phyloP scores from a whole-genome alignment of 768 basidiomycete species.

The Calocera cornea region DNA sequence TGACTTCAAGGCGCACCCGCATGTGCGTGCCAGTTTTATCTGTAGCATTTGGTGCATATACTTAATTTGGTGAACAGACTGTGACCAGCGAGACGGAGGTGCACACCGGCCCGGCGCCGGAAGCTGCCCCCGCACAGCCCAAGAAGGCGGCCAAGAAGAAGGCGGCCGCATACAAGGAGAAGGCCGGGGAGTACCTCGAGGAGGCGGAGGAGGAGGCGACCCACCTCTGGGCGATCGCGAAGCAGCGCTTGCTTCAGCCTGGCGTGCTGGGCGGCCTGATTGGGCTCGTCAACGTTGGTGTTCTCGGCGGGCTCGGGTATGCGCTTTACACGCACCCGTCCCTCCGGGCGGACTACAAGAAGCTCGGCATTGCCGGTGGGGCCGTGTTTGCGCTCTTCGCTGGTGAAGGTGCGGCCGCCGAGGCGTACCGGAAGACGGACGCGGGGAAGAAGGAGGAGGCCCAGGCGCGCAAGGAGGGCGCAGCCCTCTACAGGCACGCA shows the following conservation, averaged over 20 bases:
- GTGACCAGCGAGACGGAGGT: constrained; percentile 15
- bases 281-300: constrained; percentile 58
- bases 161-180: constrained; percentile 19
- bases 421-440: constrained; percentile 45
- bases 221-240: constrained; percentile 39
- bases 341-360: constrained; percentile 42
- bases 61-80: background rate
- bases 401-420: constrained; percentile 48
- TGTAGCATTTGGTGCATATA: background rate
- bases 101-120: background rate
- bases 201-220: constrained; percentile 39
- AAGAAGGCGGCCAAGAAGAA: constrained; percentile 10
- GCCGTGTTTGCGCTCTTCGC: constrained; percentile 44
- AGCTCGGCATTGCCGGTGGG: constrained; percentile 40
- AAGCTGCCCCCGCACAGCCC: constrained; percentile 14
- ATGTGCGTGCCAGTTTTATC: constrained; percentile 22
- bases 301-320: constrained; percentile 48
- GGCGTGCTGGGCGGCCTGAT: constrained; percentile 59
- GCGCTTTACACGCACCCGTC: constrained; percentile 48
- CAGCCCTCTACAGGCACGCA: constrained; percentile 38
- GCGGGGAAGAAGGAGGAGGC: constrained; percentile 44
- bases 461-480: constrained; percentile 45
- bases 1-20: constrained; percentile 36
- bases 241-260: constrained; percentile 46
- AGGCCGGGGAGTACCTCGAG: constrained; percentile 27